Percentiles rank a stretch among this genome's conserved stretches.
These are phyloP conservation scores for Corinectria fuckeliana DNA, from an alignment of 2,329 filamentous ascomycete genomes.

Conservation along the genomic window DNA sequence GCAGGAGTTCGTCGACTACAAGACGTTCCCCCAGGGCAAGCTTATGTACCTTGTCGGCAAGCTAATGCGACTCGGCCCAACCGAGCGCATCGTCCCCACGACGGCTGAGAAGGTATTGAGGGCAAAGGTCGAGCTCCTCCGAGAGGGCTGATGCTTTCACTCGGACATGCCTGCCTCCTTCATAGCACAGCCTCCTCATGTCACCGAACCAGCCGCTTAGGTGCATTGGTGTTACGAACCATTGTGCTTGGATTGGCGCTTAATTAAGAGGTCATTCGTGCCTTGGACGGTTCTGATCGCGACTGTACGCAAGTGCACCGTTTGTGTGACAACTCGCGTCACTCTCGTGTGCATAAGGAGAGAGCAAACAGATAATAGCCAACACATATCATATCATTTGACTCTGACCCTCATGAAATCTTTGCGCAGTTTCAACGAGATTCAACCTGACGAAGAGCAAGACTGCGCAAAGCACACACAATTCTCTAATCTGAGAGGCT, in stretches of 20 bases:
- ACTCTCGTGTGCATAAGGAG: slow-evolving; percentile 24
- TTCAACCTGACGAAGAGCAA: too few relatives aligned
- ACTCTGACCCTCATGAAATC: too few relatives aligned
- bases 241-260: slow-evolving; percentile 10
- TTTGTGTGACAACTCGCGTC: slow-evolving; percentile 24
- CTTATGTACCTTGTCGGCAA: slow-evolving; percentile 67
- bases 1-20: slow-evolving; percentile 51
- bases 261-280: slow-evolving; percentile 17
- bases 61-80: slow-evolving; percentile 61
- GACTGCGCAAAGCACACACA: too few relatives aligned
- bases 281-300: slow-evolving; percentile 23
- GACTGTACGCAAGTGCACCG: slow-evolving; percentile 26
- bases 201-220: slow-evolving; percentile 20
- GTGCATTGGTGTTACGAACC: slow-evolving; percentile 28
- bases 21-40: slow-evolving; percentile 61
- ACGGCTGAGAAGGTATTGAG: slow-evolving; percentile 57
- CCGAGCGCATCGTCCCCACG: slow-evolving; percentile 61
- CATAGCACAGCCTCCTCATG: slow-evolving; percentile 21
- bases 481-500: neutral
- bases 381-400: slow-evolving; percentile 8
- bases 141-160: slow-evolving; percentile 22
- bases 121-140: slow-evolving; percentile 36
- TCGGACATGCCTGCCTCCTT: slow-evolving; percentile 5
- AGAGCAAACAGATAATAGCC: slow-evolving; percentile 29
- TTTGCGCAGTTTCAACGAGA: too few relatives aligned